Percentiles rank a stretch among this genome's conserved stretches.
These are phyloP conservation scores for Xylariomycetidae sp. DNA, from an alignment of 2,329 filamentous ascomycete species.

Conservation along the genomic window DNA sequence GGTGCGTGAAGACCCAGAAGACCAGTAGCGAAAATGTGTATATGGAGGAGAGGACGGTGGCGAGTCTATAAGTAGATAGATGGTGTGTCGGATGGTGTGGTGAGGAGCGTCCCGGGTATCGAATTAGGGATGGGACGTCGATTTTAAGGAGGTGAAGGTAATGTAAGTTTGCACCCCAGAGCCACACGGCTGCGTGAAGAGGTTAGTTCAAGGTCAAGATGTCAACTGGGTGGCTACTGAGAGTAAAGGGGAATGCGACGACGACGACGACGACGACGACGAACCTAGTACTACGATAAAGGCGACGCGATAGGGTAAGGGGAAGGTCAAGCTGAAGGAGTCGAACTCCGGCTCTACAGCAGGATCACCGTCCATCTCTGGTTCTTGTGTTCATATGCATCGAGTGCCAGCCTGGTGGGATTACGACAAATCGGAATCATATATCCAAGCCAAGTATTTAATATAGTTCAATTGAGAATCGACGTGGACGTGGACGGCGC, in stretches of 20 bases:
- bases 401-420: conserved; percentile 6
- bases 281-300: conserved; percentile 79
- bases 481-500: no score
- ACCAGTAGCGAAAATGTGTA: conserved; percentile 67
- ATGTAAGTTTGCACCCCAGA: conserved; percentile 89
- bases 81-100: conserved; percentile 70
- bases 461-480: no score
- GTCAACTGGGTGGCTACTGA: no score
- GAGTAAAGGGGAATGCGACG: no score
- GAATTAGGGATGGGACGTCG: conserved; percentile 80
- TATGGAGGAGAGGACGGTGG: conserved; percentile 68
- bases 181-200: conserved; percentile 76
- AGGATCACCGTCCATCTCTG: conserved; percentile 67
- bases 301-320: conserved; percentile 84
- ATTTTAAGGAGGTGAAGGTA: conserved; percentile 76
- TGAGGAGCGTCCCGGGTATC: conserved; percentile 73
- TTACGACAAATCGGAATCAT: no score
- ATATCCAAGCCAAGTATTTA: no score
- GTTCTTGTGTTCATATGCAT: conserved; percentile 11
- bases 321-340: conserved; percentile 80
- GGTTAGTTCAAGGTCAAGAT: no score
- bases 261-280: conserved; percentile 5
- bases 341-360: conserved; percentile 70
- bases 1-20: conserved; percentile 80
- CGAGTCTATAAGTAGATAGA: conserved; percentile 80